These are phyloP conservation scores for Wilcoxina mikolae DNA, from an alignment of 495 filamentous ascomycete genomes.

Conservation along the genomic window DNA sequence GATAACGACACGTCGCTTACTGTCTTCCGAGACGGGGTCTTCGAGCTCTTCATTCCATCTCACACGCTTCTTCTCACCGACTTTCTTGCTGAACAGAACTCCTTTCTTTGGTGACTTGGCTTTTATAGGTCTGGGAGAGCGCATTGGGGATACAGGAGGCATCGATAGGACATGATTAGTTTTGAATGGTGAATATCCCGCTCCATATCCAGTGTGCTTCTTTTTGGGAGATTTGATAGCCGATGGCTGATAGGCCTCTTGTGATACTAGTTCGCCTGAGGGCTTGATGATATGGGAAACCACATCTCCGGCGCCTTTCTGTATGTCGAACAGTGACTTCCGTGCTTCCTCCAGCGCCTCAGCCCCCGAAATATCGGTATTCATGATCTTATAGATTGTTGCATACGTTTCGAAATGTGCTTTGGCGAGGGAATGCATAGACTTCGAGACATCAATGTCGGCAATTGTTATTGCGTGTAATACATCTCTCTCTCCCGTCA, in stretches of 20 bases:
- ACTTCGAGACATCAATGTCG: conserved; percentile 59
- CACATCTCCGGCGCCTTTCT: conserved; percentile 56
- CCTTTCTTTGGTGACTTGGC: conserved; percentile 67
- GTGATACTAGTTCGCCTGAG: conserved; percentile 54
- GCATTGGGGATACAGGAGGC: conserved; percentile 28
- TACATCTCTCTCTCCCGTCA: conserved; percentile 68
- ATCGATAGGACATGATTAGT: conserved; percentile 9
- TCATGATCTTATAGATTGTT: conserved; percentile 61
- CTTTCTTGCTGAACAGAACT: conserved; percentile 52
- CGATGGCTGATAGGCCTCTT: conserved; percentile 32
- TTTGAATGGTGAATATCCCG: conserved; percentile 4
- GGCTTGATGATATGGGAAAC: conserved; percentile 77
- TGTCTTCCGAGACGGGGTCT: conserved; percentile 34
- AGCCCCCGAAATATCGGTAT: conserved; percentile 52
- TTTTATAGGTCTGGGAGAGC: conserved; percentile 38
- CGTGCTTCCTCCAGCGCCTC: conserved; percentile 71
- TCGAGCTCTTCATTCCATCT: conserved; percentile 86
- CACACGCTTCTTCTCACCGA: conserved; percentile 60
- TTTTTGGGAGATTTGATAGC: conserved; percentile 13
- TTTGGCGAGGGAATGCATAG: conserved; percentile 66
- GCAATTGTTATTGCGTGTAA: conserved; percentile 64
- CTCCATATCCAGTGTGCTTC: conserved; percentile 23
- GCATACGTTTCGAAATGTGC: conserved; percentile 85
- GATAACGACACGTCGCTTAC: conserved; percentile 1
- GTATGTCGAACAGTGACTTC: conserved; percentile 59